A percentile compares a stretch with the other conserved stretches of the same genome.
These are phyloP conservation scores for Acrocalymma vagum DNA, from an alignment of 2,329 filamentous ascomycete genomes.

Conservation along the genomic window DNA sequence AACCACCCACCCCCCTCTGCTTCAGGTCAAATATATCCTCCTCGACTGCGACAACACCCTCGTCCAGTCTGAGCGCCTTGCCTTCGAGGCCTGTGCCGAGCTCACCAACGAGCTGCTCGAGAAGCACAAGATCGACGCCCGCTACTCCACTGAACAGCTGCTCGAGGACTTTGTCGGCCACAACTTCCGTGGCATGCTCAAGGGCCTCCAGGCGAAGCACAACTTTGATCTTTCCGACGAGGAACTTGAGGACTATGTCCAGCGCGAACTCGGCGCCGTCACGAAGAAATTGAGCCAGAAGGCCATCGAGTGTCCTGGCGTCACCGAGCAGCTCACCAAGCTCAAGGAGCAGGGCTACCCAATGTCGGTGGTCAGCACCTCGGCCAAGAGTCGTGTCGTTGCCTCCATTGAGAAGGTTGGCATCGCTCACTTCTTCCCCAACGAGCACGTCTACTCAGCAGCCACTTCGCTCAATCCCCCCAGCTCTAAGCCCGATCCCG, in stretches of 20 bases:
- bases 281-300: conserved; percentile 79
- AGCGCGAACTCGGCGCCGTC: conserved; percentile 81
- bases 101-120: conserved; percentile 87
- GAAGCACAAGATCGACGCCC: conserved; percentile 68
- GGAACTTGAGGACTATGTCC: conserved; percentile 78
- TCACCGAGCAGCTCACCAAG: conserved; percentile 71
- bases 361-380: conserved; percentile 83
- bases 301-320: conserved; percentile 73
- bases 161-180: conserved; percentile 90
- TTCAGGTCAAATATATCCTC: conserved; percentile 60
- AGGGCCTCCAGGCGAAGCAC: conserved; percentile 77
- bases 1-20: no score
- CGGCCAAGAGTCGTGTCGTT: conserved; percentile 78
- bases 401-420: conserved; percentile 82
- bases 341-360: conserved; percentile 72
- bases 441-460: conserved; percentile 80
- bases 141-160: conserved; percentile 80
- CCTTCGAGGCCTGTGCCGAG: conserved; percentile 89
- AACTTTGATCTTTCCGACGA: conserved; percentile 73
- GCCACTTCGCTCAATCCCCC: conserved; percentile 79
- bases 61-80: conserved; percentile 87
- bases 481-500: conserved; percentile 91
- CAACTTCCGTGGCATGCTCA: conserved; percentile 94
- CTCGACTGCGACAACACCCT: conserved; percentile 84
- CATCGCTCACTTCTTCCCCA: conserved; percentile 81